Conservation (phyloP, 2,329 filamentous ascomycete genomes). For the Furcasterigmium furcatum region DNA sequence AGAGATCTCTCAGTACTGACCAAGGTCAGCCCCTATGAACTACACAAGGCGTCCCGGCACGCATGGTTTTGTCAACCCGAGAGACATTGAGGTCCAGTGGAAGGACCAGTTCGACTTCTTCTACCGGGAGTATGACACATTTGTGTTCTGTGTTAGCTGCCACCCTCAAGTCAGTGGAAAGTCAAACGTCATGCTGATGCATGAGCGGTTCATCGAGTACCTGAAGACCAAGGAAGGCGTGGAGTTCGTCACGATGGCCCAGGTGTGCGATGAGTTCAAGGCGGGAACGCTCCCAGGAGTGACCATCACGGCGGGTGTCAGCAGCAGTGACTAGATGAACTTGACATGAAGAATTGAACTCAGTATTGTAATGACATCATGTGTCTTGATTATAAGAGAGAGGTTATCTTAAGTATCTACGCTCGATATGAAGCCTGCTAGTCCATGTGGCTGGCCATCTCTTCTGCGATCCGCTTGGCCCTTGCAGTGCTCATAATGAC, state of each 20-base stretch:
- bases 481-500: too few species aligned
- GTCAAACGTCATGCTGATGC: conserved; percentile 41
- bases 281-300: conserved; percentile 6
- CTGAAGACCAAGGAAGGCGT: conserved; percentile 40
- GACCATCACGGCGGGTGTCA: conserved; percentile 6
- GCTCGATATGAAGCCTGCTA: too few species aligned
- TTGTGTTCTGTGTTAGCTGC: conserved; percentile 42
- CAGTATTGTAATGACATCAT: too few species aligned
- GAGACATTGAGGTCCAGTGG: conserved; percentile 37
- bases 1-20: background rate
- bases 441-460: too few species aligned
- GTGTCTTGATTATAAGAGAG: too few species aligned
- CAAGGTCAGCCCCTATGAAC: conserved; percentile 25
- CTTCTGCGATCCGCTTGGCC: too few species aligned
- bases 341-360: too few species aligned
- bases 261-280: conserved; percentile 8
- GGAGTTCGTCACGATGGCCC: conserved; percentile 22
- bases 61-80: conserved; percentile 38
- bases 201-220: conserved; percentile 41
- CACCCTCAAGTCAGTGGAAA: conserved; percentile 45
- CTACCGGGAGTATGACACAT: conserved; percentile 39
- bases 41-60: conserved; percentile 12
- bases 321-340: background rate
- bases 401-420: too few species aligned
- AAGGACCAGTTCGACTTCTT: conserved; percentile 41